A percentile compares a stretch with the other conserved stretches of the same genome.
These are phyloP conservation scores for Trichaptum fuscoviolaceum DNA, from an alignment of 768 basidiomycete genomes.

Conservation along the genomic window DNA sequence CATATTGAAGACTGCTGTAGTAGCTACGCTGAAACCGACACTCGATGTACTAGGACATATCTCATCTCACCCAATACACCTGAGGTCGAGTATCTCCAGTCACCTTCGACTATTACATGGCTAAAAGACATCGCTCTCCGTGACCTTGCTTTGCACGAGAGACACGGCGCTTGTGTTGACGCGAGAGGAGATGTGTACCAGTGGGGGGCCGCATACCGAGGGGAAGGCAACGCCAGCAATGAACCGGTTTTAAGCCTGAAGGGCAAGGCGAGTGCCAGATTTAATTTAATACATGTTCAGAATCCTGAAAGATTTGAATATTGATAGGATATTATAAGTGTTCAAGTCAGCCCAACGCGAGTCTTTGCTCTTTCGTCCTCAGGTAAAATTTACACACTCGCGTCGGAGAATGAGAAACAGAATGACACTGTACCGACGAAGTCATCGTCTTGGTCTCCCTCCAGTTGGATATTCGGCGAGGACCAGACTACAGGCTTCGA, in stretches of 20 bases:
- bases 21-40: constrained; percentile 1
- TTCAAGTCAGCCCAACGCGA: constrained; percentile 54
- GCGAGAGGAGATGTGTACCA: constrained; percentile 78
- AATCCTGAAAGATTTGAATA: neutral
- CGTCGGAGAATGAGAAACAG: neutral
- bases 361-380: constrained; percentile 76
- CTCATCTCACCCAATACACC: constrained; percentile 37
- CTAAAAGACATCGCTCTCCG: constrained; percentile 66
- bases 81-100: constrained; percentile 37
- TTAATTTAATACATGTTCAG: constrained; percentile 2
- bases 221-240: constrained; percentile 12
- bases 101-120: constrained; percentile 49
- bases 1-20: neutral
- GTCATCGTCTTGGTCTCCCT: constrained; percentile 51
- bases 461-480: constrained; percentile 54
- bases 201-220: constrained; percentile 69
- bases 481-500: constrained; percentile 48
- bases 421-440: neutral
- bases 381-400: constrained; percentile 56
- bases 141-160: constrained; percentile 62
- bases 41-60: constrained; percentile 34
- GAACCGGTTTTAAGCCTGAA: constrained; percentile 16
- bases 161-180: constrained; percentile 72
- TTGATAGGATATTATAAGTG: constrained; percentile 57
- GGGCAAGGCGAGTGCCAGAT: constrained; percentile 49